Conservation (phyloP, 2,329 filamentous ascomycete genomes). For the Pseudofabraea citricarpa region DNA sequence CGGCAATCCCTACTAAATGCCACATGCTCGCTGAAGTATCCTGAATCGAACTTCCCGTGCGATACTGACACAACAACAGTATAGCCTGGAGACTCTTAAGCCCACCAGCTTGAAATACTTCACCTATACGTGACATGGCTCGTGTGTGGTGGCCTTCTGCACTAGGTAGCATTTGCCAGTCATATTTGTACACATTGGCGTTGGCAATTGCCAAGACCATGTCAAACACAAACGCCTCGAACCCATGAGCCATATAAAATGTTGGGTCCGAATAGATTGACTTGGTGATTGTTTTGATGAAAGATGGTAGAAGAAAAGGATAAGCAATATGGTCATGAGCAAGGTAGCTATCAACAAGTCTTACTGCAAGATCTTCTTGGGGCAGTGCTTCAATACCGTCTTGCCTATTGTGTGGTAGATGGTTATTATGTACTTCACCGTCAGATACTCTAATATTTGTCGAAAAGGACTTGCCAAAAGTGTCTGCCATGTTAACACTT, state of each 20-base stretch:
- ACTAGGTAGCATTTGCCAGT: slow-evolving; percentile 38
- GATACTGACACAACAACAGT: slow-evolving; percentile 37
- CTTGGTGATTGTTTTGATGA: slow-evolving; percentile 24
- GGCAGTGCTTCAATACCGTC: slow-evolving; percentile 21
- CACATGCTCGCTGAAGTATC: slow-evolving; percentile 36
- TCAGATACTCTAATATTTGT: not conserved
- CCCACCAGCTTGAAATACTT: slow-evolving; percentile 32
- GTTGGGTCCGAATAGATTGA: slow-evolving; percentile 26
- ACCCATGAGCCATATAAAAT: slow-evolving; percentile 4
- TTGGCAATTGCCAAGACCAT: slow-evolving; percentile 40
- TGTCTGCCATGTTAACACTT: slow-evolving; percentile 9
- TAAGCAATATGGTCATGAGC: slow-evolving; percentile 39
- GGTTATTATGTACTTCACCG: not conserved
- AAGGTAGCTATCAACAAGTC: slow-evolving; percentile 36
- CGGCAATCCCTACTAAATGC: slow-evolving; percentile 57
- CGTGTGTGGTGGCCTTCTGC: slow-evolving; percentile 36
- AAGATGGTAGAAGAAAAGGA: slow-evolving; percentile 32
- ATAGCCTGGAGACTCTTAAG: slow-evolving; percentile 36
- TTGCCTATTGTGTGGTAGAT: not conserved
- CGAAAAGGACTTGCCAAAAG: not conserved
- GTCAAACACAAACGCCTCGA: slow-evolving; percentile 35
- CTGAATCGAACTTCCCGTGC: slow-evolving; percentile 34
- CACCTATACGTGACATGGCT: slow-evolving; percentile 32
- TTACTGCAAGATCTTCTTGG: slow-evolving; percentile 29
- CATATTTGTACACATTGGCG: slow-evolving; percentile 37